Conservation (phyloP, 345 rosid species). For the Eucalyptus cloeziana region DNA sequence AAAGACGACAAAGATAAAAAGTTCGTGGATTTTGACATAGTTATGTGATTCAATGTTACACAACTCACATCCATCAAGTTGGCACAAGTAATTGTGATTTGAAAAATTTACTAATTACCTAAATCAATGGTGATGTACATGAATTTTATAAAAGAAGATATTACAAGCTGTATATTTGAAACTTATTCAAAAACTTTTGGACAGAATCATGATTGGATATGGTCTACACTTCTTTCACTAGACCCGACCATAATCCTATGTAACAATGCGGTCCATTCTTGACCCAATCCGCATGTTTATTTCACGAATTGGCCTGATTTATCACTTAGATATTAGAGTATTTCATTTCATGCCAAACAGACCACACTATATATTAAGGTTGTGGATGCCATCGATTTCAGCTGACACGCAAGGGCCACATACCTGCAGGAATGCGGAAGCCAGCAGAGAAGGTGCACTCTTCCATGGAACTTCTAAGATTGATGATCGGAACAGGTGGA, state of each 20-base stretch:
- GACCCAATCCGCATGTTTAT: background rate
- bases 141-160: background rate
- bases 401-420: background rate
- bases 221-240: background rate
- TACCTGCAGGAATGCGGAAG: constrained; percentile 7
- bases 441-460: constrained; percentile 10
- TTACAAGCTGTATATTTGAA: background rate
- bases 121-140: background rate
- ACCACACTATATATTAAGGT: background rate
- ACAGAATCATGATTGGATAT: background rate
- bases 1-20: background rate
- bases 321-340: background rate
- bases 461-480: background rate
- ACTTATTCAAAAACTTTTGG: background rate
- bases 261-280: background rate
- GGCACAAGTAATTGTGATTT: background rate
- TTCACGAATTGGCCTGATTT: background rate
- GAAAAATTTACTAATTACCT: background rate
- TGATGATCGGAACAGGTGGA: constrained; percentile 1
- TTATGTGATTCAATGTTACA: background rate
- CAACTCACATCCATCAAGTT: background rate
- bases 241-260: background rate
- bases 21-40: background rate
- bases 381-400: background rate
- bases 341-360: background rate